Percentiles rank a stretch among this genome's conserved stretches.
phyloP scores from a whole-genome alignment of 129 eudicot genomes.

The Centella asiatica region DNA sequence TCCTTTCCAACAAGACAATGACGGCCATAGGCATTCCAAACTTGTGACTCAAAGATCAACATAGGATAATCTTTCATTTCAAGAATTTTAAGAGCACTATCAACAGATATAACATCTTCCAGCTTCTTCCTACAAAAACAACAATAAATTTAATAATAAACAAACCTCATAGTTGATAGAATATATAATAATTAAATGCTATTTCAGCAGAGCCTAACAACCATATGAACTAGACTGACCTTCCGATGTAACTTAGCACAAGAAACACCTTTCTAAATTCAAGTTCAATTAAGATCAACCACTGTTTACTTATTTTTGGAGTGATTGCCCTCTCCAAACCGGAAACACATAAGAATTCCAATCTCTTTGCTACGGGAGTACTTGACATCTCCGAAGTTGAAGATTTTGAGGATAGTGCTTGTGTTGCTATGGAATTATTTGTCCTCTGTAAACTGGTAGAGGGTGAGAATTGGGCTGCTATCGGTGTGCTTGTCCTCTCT shows the following conservation, averaged over 20 bases:
- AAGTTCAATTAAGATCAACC: slow-evolving; percentile 37
- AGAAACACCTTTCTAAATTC: slow-evolving; percentile 56
- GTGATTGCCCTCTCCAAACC: slow-evolving; percentile 5
- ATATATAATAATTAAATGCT: background rate
- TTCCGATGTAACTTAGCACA: slow-evolving; percentile 53
- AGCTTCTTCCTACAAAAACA: slow-evolving; percentile 35
- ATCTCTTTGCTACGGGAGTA: slow-evolving; percentile 13
- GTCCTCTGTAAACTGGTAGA: slow-evolving; percentile 4
- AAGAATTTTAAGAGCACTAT: slow-evolving; percentile 27
- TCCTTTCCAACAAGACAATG: slow-evolving; percentile 5
- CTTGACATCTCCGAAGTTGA: slow-evolving; percentile 1
- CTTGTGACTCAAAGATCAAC: slow-evolving; percentile 8
- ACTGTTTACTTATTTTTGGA: slow-evolving; percentile 20
- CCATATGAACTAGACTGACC: slow-evolving; percentile 31
- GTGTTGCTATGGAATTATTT: background rate
- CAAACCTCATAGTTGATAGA: too few relatives aligned
- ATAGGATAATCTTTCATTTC: slow-evolving; percentile 9
- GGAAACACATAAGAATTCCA: slow-evolving; percentile 14
- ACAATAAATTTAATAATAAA: background rate
- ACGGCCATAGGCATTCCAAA: slow-evolving; percentile 9
- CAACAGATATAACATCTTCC: slow-evolving; percentile 33
- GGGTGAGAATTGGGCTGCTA: slow-evolving; percentile 14
- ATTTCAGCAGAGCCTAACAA: background rate
- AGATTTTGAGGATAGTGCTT: background rate
- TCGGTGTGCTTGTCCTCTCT: slow-evolving; percentile 3